phyloP scores from a whole-genome alignment of 805 yeast species.

The Wickerhamomyces hampshirensis region DNA sequence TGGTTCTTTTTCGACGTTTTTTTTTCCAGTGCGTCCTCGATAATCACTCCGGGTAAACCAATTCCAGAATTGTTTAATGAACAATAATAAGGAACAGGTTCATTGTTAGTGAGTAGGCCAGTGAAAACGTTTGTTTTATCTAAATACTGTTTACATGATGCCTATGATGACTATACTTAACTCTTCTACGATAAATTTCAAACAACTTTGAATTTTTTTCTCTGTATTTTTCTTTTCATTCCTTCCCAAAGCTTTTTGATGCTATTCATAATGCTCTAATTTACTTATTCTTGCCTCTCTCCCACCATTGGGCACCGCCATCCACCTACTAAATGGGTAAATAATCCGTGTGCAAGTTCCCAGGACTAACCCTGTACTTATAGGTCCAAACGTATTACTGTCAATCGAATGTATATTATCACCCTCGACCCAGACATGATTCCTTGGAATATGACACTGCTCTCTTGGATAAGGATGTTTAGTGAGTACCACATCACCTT shows the following conservation, averaged over 20 bases:
- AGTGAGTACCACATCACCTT: conserved; percentile 64
- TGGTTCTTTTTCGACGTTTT: conserved; percentile 12
- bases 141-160: too few relatives aligned
- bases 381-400: conserved; percentile 84
- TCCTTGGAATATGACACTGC: conserved; percentile 60
- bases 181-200: too few relatives aligned
- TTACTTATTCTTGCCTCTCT: conserved; percentile 40
- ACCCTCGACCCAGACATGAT: conserved; percentile 94
- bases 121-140: too few relatives aligned
- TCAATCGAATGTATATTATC: conserved; percentile 84
- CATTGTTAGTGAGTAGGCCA: too few relatives aligned
- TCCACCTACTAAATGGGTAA: conserved; percentile 64
- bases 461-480: conserved; percentile 63
- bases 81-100: too few relatives aligned
- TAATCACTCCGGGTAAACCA: conserved; percentile 1
- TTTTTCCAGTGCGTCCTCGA: conserved; percentile 7
- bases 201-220: too few relatives aligned
- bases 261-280: conserved; percentile 9
- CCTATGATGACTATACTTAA: too few relatives aligned
- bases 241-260: too few relatives aligned
- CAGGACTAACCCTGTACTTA: conserved; percentile 71
- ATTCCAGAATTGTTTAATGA: too few relatives aligned
- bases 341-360: conserved; percentile 69
- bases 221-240: too few relatives aligned
- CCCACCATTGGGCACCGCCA: conserved; percentile 46